Evolutionary conservation across 2,329 filamentous ascomycete genomes (phyloP).

Genomic region (Ophiostoma australiae): DNA sequence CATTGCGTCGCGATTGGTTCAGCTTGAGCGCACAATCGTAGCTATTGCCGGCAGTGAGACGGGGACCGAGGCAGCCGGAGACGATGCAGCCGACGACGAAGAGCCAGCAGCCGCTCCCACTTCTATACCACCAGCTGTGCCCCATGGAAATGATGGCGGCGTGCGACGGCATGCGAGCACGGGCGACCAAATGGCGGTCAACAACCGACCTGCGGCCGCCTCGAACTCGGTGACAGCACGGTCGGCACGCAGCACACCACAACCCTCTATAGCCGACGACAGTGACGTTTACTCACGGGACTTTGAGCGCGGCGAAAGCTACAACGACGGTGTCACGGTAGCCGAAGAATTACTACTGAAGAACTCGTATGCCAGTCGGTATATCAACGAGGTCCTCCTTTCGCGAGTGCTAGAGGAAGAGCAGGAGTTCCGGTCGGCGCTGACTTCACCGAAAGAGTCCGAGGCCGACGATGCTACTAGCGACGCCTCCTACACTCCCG

Average conservation of each 20-base stretch:
- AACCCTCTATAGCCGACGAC: background rate
- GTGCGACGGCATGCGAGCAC: constrained; percentile 6
- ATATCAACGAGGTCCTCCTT: constrained; percentile 30
- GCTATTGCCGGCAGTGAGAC: constrained; percentile 26
- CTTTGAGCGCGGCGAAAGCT: constrained; percentile 9
- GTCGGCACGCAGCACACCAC: constrained; percentile 6
- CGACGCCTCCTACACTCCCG: background rate
- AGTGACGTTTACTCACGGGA: background rate
- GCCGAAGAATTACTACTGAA: constrained; percentile 26
- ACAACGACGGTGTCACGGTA: constrained; percentile 14
- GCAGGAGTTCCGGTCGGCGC: constrained; percentile 27
- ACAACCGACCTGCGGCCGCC: background rate
- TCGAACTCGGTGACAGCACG: background rate
- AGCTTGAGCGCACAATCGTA: constrained; percentile 30
- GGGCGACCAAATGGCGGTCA: background rate
- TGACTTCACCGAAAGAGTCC: constrained; percentile 21
- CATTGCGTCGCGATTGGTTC: constrained; percentile 29
- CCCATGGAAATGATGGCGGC: background rate
- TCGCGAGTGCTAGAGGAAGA: constrained; percentile 30
- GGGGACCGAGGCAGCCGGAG: background rate
- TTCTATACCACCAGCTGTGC: background rate
- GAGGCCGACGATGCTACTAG: constrained; percentile 18
- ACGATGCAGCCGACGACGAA: background rate
- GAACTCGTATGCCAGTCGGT: constrained; percentile 26
- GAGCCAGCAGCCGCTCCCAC: background rate